Evolutionary conservation across 2,329 filamentous ascomycete genomes (phyloP), one percentile per base, ranked within the genome.

Genomic region (Pestalotiopsis sp.): DNA sequence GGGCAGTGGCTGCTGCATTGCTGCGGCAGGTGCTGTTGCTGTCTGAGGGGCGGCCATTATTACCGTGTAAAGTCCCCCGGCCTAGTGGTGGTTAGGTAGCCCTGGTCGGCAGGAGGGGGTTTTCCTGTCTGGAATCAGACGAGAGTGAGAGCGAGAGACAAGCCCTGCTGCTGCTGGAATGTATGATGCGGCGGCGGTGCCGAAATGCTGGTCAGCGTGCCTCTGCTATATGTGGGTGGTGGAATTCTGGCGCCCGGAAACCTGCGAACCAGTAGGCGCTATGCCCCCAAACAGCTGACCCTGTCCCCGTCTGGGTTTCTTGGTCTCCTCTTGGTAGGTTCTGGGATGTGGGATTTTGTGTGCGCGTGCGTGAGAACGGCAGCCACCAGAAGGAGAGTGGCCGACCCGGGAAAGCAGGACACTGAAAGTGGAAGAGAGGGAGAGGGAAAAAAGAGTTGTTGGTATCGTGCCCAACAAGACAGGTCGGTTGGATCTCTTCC

Each of bases 181-280:
- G 38, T n/a, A 64, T 64, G 36, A 52, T 65, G 63, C 45, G 45
- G 49, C 63, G 63, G 63, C 63, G 63, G 63, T 55, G 63, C 45
- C 63, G 63, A 49, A 20, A 17, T 36, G 63, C 36, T 65, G 41
- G 41, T 57, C 41, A 65, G 49, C 41, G 63, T 65, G 41, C 41
- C 31, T 31, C 20, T 41, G 60, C 13, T 63, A 31, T 17, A 14
- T 63, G 60, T 38, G 41, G 27, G 31, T 59, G 41, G 45, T 65
- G 63, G 63, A 45, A 66, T 39, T 60, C 38, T 23, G 38, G 27
- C 52, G 64, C 55, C 36, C 31, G 31, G 31, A 60, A 66, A 45
- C 52, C 64, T 66, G 64, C 64, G 60, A 66, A 23, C 45, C 64
- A 60, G 64, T 66, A 59, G 45, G 64, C 64, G 64, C 55, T 31